phyloP scores from a whole-genome alignment of 2,329 filamentous ascomycete species.

The Pseudogymnoascus sp. region DNA sequence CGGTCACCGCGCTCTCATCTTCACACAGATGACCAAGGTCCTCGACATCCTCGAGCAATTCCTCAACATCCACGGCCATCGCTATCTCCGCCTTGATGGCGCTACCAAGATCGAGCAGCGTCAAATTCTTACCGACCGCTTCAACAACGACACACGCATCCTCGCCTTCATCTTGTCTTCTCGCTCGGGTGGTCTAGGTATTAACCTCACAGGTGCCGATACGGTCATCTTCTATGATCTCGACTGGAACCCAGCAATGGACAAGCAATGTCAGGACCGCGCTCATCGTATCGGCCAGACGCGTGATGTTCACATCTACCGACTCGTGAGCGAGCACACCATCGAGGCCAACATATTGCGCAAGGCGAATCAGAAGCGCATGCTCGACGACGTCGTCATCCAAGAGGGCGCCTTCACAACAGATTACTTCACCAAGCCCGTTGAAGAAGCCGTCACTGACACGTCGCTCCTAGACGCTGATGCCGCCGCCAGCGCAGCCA shows the following conservation, averaged over 20 bases:
- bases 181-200: constrained; percentile 85
- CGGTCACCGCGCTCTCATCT: constrained; percentile 90
- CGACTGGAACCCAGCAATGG: constrained; percentile 99
- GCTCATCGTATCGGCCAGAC: constrained; percentile 97
- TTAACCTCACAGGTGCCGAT: constrained; percentile 93
- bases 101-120: constrained; percentile 92
- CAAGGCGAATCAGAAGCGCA: constrained; percentile 94
- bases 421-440: constrained; percentile 79
- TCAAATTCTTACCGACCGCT: constrained; percentile 89
- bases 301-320: constrained; percentile 95
- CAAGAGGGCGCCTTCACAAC: constrained; percentile 98
- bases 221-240: constrained; percentile 99
- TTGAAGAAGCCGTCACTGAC: constrained; percentile 58
- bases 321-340: constrained; percentile 83
- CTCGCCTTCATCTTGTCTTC: constrained; percentile 93
- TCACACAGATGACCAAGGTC: constrained; percentile 99
- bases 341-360: constrained; percentile 97
- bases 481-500: constrained; percentile 69
- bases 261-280: constrained; percentile 96
- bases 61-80: constrained; percentile 93
- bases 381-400: constrained; percentile 96
- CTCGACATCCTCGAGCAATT: constrained; percentile 96
- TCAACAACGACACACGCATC: constrained; percentile 90
- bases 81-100: constrained; percentile 93
- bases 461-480: constrained; percentile 48